Conservation (phyloP, 73 alveolate species). For the Uronychia binucleata region DNA sequence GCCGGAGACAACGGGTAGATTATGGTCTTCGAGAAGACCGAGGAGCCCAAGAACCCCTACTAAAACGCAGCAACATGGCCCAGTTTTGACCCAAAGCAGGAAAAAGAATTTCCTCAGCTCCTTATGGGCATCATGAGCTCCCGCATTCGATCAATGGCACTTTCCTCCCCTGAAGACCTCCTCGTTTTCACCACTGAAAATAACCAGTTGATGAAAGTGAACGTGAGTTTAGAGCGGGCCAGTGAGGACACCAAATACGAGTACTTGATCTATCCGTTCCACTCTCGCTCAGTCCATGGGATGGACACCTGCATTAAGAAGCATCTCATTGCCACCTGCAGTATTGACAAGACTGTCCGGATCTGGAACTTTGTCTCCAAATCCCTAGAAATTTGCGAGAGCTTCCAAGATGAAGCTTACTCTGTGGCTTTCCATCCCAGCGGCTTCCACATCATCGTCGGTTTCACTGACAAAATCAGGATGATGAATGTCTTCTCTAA, state of each 20-base stretch:
- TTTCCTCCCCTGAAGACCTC: conserved; percentile 57
- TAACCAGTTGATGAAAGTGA: conserved; percentile 51
- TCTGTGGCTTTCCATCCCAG: conserved; percentile 92
- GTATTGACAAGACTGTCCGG: conserved; percentile 97
- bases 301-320: conserved; percentile 98
- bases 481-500: conserved; percentile 93
- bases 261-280: conserved; percentile 67
- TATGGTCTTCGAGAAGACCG: conserved; percentile 77
- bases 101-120: conserved; percentile 60
- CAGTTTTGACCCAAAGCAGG: conserved; percentile 55
- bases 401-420: conserved; percentile 93
- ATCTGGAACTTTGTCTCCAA: conserved; percentile 98
- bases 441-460: conserved; percentile 97
- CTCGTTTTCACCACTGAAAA: conserved; percentile 65
- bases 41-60: conserved; percentile 81
- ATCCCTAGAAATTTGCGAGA: conserved; percentile 89
- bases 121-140: conserved; percentile 49
- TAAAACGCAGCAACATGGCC: conserved; percentile 61
- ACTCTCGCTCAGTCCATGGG: conserved; percentile 85
- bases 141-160: conserved; percentile 45
- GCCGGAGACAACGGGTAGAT: conserved; percentile 89
- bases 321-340: conserved; percentile 98
- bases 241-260: conserved; percentile 64
- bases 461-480: conserved; percentile 95
- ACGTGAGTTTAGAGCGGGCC: conserved; percentile 56